Evolutionary conservation across 139 green algal genomes (phyloP), one percentile per base, ranked within the genome.

Genomic region (Closterium sp.): DNA sequence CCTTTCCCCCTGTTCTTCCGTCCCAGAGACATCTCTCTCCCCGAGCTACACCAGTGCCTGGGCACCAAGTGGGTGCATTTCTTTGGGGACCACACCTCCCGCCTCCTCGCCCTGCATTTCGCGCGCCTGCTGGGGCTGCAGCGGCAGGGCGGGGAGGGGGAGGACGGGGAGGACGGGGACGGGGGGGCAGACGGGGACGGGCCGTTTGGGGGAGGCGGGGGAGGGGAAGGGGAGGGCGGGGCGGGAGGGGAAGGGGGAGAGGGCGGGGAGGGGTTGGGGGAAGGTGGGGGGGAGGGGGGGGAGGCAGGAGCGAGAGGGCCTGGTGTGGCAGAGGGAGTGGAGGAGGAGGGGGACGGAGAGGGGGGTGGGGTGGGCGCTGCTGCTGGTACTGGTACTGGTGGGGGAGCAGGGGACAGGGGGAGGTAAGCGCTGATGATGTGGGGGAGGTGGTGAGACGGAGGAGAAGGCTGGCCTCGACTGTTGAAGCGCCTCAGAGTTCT

Each of bases 61-160:
- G 31, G 89, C 22, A 38, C 9, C 29, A 88, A n/a, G 29, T 91
- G 89, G 89, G 89, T 91, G 62, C 89, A 91, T n/a, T 91, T 91
- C 89, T 88, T 70, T 42, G 89, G 89, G 10, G 89, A 91, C 70
- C 28, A 28, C 22, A 88, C 27, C 42, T 86, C 89, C 29, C 89
- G 89, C 70, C 34, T 89, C 10, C 22, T 91, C 3, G 42, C 89
- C 38, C 88, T 88, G 7, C 9, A 91, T 13, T 42, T 91, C 31
- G 27, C 87, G 87, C 34, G 87, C 87, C 28, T 42, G 87, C n/a
- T 31, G 34, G 87, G 87, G 34, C 24, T 90, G 34, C 34, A 73
- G 87, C 4, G 21, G n/a, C 87, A 31, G 9, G 38, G 28, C 87
- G 45, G 11, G 11, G 45, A 19, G 6, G 45, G 11, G 45, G 45